Conservation (phyloP, 2,329 filamentous ascomycete species). For the Claviceps digitariae region DNA sequence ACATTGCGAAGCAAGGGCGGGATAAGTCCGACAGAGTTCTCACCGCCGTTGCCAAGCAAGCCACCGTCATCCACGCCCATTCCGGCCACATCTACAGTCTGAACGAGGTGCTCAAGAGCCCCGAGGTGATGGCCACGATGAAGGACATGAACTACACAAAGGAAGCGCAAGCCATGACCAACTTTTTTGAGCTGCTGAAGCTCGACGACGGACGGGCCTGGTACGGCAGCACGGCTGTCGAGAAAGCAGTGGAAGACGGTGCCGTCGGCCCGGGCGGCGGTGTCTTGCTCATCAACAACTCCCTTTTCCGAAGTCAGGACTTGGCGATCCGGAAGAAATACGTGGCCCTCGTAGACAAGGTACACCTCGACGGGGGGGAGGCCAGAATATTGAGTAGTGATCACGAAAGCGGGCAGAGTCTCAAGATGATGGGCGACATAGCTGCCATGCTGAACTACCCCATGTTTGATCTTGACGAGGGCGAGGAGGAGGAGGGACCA, state of each 20-base stretch:
- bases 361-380: conserved; percentile 77
- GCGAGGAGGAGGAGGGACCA: conserved; percentile 32
- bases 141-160: conserved; percentile 78
- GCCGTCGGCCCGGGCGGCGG: conserved; percentile 81
- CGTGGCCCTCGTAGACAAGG: conserved; percentile 75
- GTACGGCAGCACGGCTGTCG: conserved; percentile 76
- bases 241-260: conserved; percentile 70
- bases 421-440: conserved; percentile 75
- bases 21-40: conserved; percentile 55
- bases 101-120: conserved; percentile 72
- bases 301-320: conserved; percentile 72
- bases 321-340: conserved; percentile 65
- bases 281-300: conserved; percentile 73
- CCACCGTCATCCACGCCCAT: conserved; percentile 67
- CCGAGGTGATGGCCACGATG: conserved; percentile 63
- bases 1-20: conserved; percentile 47
- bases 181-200: conserved; percentile 64
- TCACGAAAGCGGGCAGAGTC: conserved; percentile 79
- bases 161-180: conserved; percentile 75
- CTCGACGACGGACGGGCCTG: conserved; percentile 79
- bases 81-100: conserved; percentile 79
- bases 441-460: conserved; percentile 88
- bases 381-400: conserved; percentile 81
- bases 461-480: conserved; percentile 65
- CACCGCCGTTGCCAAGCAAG: conserved; percentile 43